Conservation (phyloP, 2,329 filamentous ascomycete species). For the Aspergillus uvarum region DNA sequence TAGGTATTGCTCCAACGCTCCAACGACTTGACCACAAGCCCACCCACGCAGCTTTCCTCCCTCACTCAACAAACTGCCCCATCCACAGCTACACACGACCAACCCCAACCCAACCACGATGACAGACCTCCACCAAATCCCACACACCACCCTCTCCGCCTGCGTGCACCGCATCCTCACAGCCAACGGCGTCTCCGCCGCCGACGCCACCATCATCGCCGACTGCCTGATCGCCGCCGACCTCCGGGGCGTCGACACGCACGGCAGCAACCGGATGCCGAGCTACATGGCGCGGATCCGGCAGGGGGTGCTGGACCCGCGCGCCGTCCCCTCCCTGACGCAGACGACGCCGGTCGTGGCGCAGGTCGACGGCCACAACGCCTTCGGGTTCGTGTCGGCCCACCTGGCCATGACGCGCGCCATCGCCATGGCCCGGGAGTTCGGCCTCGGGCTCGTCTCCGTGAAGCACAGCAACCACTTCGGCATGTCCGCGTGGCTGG, state of each 20-base stretch:
- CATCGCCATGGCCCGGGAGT: constrained; percentile 62
- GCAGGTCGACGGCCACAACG: constrained; percentile 66
- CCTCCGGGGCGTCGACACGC: constrained; percentile 75
- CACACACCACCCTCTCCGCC: constrained; percentile 17
- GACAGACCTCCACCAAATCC: constrained; percentile 11
- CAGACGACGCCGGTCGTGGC: constrained; percentile 70
- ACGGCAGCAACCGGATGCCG: constrained; percentile 74
- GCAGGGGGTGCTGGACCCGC: constrained; percentile 64
- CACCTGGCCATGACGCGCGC: constrained; percentile 65
- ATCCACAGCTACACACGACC: neutral
- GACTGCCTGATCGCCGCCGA: constrained; percentile 70
- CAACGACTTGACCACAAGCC: too few species aligned
- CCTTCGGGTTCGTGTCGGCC: constrained; percentile 73
- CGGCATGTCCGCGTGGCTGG: constrained; percentile 79
- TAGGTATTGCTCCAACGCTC: too few species aligned
- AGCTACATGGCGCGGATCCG: constrained; percentile 74
- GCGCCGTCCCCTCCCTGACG: constrained; percentile 57
- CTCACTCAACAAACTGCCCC: too few species aligned
- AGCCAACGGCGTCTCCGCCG: constrained; percentile 55
- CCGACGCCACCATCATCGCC: constrained; percentile 64
- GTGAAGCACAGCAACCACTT: constrained; percentile 79
- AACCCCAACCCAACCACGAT: constrained; percentile 7
- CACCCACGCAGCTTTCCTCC: too few species aligned
- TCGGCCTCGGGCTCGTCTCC: constrained; percentile 72
- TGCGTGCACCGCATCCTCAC: constrained; percentile 31